A percentile compares a stretch with the other conserved stretches of the same genome.
These are phyloP conservation scores for Kodamaea derodonti DNA, from an alignment of 1,139 yeast species.

Conservation along the genomic window DNA sequence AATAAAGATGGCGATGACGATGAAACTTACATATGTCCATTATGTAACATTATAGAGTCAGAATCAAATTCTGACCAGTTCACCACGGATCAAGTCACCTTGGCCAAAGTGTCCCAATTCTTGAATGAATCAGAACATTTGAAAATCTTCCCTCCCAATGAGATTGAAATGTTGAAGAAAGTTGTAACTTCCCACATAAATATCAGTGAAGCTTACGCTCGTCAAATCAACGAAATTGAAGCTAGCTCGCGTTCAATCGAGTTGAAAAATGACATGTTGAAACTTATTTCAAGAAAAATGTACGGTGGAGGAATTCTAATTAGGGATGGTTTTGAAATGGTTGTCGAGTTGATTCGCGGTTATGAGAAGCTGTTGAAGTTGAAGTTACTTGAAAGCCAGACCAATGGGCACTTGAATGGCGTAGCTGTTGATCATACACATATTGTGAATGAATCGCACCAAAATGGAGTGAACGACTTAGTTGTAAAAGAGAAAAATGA, in stretches of 20 bases:
- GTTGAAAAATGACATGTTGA: constrained; percentile 22
- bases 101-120: constrained; percentile 14
- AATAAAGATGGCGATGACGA: constrained; percentile 28
- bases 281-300: constrained; percentile 28
- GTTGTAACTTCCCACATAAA: constrained; percentile 2
- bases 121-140: constrained; percentile 31
- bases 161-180: constrained; percentile 20
- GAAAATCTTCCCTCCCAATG: constrained; percentile 38
- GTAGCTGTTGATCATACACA: too few species aligned
- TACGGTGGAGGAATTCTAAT: constrained; percentile 32
- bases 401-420: too few species aligned
- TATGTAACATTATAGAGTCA: constrained; percentile 45
- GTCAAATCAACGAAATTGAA: constrained; percentile 14
- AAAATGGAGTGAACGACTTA: too few species aligned
- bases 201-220: constrained; percentile 9
- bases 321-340: constrained; percentile 21
- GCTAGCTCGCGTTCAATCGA: constrained; percentile 8
- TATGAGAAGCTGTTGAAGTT: too few species aligned
- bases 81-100: constrained; percentile 20
- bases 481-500: too few species aligned
- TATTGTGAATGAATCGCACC: too few species aligned
- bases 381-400: too few species aligned
- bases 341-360: constrained; percentile 15
- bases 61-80: constrained; percentile 13
- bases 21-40: constrained; percentile 52